Conservation (phyloP, 2,329 filamentous ascomycete genomes). For the Magnaporthiopsis poae region DNA sequence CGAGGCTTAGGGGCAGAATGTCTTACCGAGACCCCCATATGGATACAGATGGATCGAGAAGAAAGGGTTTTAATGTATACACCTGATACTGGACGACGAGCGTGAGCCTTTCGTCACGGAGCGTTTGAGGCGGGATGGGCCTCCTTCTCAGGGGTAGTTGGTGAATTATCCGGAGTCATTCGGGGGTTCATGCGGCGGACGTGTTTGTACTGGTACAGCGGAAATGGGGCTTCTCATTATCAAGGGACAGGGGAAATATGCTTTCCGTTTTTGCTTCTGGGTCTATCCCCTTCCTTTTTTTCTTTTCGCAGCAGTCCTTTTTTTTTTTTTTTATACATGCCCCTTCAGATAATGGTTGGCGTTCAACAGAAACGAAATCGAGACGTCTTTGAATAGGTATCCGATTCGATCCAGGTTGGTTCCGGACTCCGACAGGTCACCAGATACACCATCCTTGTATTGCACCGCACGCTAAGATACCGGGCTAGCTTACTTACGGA, state of each 20-base stretch:
- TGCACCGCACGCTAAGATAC: no score
- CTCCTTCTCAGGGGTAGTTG: background rate
- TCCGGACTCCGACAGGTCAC: no score
- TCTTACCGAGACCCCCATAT: background rate
- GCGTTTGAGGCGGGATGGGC: background rate
- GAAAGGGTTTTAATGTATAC: background rate
- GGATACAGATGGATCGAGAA: background rate
- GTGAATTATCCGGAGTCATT: background rate
- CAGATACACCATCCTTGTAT: no score
- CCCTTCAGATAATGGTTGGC: background rate
- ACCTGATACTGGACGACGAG: background rate
- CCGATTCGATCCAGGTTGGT: no score
- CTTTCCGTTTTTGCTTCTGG: background rate
- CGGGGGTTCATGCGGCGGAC: background rate
- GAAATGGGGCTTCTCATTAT: background rate
- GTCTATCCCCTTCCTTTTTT: background rate
- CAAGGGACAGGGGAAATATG: slow-evolving; percentile 12
- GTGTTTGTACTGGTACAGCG: background rate
- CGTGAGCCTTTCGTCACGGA: background rate
- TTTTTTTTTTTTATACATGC: background rate
- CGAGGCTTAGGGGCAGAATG: slow-evolving; percentile 33
- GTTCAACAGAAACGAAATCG: background rate
- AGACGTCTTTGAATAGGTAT: background rate
- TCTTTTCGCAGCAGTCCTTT: background rate
- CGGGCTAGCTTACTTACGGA: no score